These are phyloP conservation scores for Rhododendron williamsianum DNA, from an alignment of 148 eudicot genomes.

Conservation along the genomic window DNA sequence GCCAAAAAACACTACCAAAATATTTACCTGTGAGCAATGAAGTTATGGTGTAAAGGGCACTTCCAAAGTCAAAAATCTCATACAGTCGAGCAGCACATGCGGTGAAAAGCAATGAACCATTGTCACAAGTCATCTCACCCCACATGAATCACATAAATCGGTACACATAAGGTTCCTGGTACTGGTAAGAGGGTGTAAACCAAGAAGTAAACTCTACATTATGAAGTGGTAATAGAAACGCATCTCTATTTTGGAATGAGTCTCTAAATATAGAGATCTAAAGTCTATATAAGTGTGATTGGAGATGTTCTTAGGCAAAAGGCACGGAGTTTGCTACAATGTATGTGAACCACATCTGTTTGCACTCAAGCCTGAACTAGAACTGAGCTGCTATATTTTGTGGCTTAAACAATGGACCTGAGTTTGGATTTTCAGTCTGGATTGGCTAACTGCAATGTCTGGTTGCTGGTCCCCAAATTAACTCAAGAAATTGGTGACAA, in stretches of 20 bases:
- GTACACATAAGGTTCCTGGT: not conserved
- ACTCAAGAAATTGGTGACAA: not conserved
- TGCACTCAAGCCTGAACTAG: not conserved
- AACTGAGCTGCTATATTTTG: not conserved
- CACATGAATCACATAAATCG: not conserved
- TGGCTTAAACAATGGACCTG: not conserved
- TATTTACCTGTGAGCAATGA: not conserved
- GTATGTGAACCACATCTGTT: not conserved
- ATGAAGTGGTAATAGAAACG: not conserved
- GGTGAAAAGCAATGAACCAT: not conserved
- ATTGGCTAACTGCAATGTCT: not conserved
- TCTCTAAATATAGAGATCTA: not conserved
- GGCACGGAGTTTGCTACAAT: not conserved
- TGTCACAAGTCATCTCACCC: not conserved
- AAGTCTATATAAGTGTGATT: not conserved
- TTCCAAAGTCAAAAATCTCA: not conserved
- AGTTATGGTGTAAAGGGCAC: not conserved
- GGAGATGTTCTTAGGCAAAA: not conserved
- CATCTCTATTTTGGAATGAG: not conserved
- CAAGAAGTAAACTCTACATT: not conserved
- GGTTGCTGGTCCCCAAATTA: not conserved
- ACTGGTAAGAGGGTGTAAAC: not conserved
- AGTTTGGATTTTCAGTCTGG: not conserved
- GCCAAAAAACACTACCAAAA: not conserved
- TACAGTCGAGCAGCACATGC: not conserved